Percentiles rank a stretch among this genome's conserved stretches.
phyloP scores from a whole-genome alignment of 1,139 yeast genomes.

The Scheffersomyces illinoinensis region DNA sequence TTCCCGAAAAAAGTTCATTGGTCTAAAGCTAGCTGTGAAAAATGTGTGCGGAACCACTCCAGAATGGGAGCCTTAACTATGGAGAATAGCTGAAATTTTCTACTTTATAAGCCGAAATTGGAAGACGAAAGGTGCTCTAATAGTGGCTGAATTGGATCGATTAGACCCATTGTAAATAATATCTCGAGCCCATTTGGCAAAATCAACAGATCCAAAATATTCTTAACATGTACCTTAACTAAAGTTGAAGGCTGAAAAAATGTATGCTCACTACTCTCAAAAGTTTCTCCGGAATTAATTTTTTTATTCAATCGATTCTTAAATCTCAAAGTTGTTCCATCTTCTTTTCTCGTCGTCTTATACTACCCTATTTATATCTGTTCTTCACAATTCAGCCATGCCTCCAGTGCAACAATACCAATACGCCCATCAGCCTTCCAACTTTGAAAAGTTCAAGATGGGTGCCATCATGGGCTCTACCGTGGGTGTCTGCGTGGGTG shows the following conservation, averaged over 20 bases:
- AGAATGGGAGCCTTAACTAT: background rate
- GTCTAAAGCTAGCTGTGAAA: background rate
- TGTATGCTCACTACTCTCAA: background rate
- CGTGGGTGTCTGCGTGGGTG: slow-evolving; percentile 95
- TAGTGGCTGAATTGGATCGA: background rate
- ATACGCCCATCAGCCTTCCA: slow-evolving; percentile 78
- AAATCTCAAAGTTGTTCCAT: background rate
- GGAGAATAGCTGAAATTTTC: background rate
- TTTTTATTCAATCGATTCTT: background rate
- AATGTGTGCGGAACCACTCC: background rate
- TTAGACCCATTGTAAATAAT: background rate
- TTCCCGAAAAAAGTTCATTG: background rate
- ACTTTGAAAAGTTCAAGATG: slow-evolving; percentile 96
- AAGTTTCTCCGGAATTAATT: background rate
- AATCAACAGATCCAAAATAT: background rate
- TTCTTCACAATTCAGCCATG: slow-evolving; percentile 36
- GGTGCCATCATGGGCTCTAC: slow-evolving; percentile 96
- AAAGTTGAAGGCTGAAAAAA: background rate
- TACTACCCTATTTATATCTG: background rate
- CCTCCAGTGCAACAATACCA: slow-evolving; percentile 85
- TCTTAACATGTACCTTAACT: background rate
- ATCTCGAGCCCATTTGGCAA: background rate
- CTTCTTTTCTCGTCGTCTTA: background rate
- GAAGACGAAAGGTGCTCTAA: background rate
- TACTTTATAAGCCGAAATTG: too few relatives aligned